phyloP scores from a whole-genome alignment of 129 eudicot genomes.

The Pseudognaphalium luteoalbum region DNA sequence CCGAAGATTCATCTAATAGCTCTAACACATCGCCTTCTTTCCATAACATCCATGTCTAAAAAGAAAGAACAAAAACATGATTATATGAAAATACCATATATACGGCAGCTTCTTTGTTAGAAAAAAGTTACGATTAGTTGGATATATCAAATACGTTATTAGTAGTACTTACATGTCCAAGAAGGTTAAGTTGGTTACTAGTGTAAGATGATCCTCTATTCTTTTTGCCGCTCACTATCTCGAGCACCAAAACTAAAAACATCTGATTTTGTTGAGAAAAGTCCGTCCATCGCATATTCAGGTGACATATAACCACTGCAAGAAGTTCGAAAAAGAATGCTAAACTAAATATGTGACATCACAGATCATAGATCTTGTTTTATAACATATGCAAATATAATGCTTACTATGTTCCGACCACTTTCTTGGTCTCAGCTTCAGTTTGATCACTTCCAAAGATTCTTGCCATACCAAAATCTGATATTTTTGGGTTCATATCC shows the following conservation, averaged over 20 bases:
- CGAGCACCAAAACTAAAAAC: conserved; percentile 42
- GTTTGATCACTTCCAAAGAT: conserved; percentile 28
- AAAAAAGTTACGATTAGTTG: not conserved
- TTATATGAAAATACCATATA: not conserved
- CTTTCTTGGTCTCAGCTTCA: conserved; percentile 22
- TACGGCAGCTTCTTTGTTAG: too few species aligned
- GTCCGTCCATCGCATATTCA: conserved; percentile 32
- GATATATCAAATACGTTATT: not conserved
- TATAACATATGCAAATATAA: not conserved
- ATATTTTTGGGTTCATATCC: conserved; percentile 39
- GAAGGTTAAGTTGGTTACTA: conserved; percentile 11
- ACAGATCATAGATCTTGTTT: too few species aligned
- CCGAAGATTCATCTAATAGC: conserved; percentile 20
- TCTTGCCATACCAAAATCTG: conserved; percentile 49
- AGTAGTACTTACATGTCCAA: conserved; percentile 34
- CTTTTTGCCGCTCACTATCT: conserved; percentile 35
- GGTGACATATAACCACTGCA: conserved; percentile 45
- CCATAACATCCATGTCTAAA: conserved; percentile 38
- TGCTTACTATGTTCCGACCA: conserved; percentile 41
- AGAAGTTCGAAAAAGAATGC: not conserved
- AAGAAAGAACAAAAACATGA: not conserved
- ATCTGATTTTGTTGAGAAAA: conserved; percentile 38
- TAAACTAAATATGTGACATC: not conserved
- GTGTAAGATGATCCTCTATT: conserved; percentile 18
- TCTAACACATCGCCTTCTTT: conserved; percentile 28